Evolutionary conservation across 2,329 filamentous ascomycete genomes (phyloP).

Genomic region (Rhytidhysteron rufulum): DNA sequence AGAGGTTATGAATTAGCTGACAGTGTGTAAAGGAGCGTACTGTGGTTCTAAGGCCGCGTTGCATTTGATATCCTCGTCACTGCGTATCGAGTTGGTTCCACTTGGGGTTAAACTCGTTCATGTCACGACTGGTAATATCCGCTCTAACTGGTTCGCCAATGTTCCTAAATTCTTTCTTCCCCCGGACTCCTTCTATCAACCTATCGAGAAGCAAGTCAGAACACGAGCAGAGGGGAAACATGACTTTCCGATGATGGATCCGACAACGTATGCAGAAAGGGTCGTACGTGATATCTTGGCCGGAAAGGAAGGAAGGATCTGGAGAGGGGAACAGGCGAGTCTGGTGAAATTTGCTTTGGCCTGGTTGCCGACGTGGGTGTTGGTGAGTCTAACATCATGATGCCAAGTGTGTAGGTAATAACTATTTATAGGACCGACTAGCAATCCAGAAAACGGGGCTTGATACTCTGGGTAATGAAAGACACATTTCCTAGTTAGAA

Average conservation of each 20-base stretch:
- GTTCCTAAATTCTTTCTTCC: neutral
- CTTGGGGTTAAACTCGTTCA: constrained; percentile 11
- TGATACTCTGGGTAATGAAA: no score
- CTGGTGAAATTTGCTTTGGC: neutral
- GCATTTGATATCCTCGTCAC: constrained; percentile 13
- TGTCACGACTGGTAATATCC: neutral
- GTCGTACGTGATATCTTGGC: neutral
- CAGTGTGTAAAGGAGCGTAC: constrained; percentile 8
- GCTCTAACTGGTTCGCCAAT: neutral
- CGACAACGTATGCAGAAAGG: neutral
- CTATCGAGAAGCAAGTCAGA: neutral
- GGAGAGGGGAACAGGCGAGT: neutral
- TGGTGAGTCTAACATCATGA: neutral
- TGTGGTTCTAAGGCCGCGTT: constrained; percentile 22
- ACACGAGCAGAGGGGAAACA: neutral
- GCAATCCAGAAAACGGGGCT: neutral
- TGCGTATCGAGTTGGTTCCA: constrained; percentile 20
- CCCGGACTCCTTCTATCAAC: neutral
- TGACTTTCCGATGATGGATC: neutral
- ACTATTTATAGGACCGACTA: neutral
- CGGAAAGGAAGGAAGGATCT: neutral
- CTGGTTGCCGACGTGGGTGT: neutral
- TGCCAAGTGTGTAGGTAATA: neutral
- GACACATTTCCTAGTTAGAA: no score
- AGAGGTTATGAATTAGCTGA: constrained; percentile 3